phyloP scores from a whole-genome alignment of 2,329 filamentous ascomycete species.

The Clonostachys rhizophaga region DNA sequence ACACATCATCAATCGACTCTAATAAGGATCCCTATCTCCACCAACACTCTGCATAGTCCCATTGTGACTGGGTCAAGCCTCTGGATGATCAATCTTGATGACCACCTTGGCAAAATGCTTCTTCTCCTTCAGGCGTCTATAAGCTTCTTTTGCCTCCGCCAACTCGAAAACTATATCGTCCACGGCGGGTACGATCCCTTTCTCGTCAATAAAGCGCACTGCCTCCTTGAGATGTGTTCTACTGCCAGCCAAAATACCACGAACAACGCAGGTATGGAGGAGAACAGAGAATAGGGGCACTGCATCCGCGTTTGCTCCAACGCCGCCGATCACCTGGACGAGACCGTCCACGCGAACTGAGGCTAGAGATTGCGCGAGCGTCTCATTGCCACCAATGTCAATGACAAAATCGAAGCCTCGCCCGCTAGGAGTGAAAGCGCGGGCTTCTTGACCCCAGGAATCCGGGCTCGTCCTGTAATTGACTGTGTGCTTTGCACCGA shows the following conservation, averaged over 20 bases:
- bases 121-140: slow-evolving; percentile 18
- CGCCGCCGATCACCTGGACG: slow-evolving; percentile 20
- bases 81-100: slow-evolving; percentile 15
- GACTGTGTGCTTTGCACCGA: slow-evolving; percentile 54
- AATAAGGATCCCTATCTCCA: no score
- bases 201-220: slow-evolving; percentile 20
- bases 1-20: no score
- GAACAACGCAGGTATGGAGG: slow-evolving; percentile 16
- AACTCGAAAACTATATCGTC: slow-evolving; percentile 22
- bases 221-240: slow-evolving; percentile 18
- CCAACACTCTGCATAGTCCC: no score
- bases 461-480: slow-evolving; percentile 54
- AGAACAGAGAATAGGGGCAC: slow-evolving; percentile 16
- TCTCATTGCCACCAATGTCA: slow-evolving; percentile 60
- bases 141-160: slow-evolving; percentile 21
- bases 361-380: slow-evolving; percentile 50
- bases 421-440: slow-evolving; percentile 36
- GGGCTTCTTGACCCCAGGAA: slow-evolving; percentile 51
- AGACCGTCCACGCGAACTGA: slow-evolving; percentile 31
- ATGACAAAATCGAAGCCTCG: slow-evolving; percentile 57
- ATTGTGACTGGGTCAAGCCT: no score
- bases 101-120: slow-evolving; percentile 28
- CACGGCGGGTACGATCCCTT: slow-evolving; percentile 17
- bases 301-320: slow-evolving; percentile 17
- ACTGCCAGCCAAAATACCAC: slow-evolving; percentile 18